These are phyloP conservation scores for Apophysomyces sp. DNA, from an alignment of 371 early-diverging fungal genomes.

Conservation along the genomic window DNA sequence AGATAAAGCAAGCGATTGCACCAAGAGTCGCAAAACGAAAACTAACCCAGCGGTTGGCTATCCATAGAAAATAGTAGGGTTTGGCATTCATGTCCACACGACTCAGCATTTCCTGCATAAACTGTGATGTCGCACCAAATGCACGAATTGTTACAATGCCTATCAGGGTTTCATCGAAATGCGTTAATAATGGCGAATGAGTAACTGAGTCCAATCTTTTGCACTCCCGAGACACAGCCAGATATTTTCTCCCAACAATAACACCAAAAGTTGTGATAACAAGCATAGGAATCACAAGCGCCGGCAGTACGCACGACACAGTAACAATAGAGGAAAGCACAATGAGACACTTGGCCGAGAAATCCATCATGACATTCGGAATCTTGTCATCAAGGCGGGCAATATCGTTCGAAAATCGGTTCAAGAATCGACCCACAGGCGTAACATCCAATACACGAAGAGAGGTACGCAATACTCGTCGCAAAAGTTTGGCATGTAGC, in stretches of 20 bases:
- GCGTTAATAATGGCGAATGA: constrained; percentile 69
- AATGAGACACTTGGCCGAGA: constrained; percentile 51
- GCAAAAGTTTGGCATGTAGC: constrained; percentile 51
- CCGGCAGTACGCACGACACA: constrained; percentile 59
- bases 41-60: constrained; percentile 82
- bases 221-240: constrained; percentile 72
- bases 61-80: constrained; percentile 74
- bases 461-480: constrained; percentile 58
- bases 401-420: constrained; percentile 68
- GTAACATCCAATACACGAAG: constrained; percentile 90
- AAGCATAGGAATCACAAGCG: constrained; percentile 49
- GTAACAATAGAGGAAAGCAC: constrained; percentile 62
- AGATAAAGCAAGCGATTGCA: constrained; percentile 58
- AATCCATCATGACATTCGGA: constrained; percentile 46
- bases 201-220: constrained; percentile 79
- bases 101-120: constrained; percentile 52
- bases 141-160: constrained; percentile 69
- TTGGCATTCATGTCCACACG: constrained; percentile 64
- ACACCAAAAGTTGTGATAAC: constrained; percentile 47
- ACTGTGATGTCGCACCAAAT: constrained; percentile 59
- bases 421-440: constrained; percentile 85
- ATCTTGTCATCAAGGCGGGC: constrained; percentile 51
- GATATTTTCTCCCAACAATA: constrained; percentile 61
- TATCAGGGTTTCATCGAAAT: constrained; percentile 55
- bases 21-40: constrained; percentile 69